Percentiles rank a stretch among this genome's conserved stretches.
phyloP scores from a whole-genome alignment of 768 basidiomycete genomes.

The Harrya chromipes region DNA sequence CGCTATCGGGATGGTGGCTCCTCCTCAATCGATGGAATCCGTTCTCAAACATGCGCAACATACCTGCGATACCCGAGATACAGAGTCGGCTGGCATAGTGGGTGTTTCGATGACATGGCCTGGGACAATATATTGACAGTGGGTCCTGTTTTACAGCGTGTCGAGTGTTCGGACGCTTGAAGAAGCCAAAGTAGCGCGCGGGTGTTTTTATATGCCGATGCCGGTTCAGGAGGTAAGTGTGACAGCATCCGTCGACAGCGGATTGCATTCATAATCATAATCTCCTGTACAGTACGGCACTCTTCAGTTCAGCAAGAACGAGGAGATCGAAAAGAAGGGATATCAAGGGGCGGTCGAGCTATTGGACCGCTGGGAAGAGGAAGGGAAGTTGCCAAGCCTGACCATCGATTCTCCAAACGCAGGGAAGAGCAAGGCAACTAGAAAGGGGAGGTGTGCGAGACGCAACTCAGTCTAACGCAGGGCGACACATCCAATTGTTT shows the following conservation, averaged over 20 bases:
- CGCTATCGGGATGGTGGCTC: constrained; percentile 95
- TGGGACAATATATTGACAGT: too few relatives aligned
- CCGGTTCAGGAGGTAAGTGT: constrained; percentile 82
- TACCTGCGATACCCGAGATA: constrained; percentile 91
- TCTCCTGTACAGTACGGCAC: constrained; percentile 69
- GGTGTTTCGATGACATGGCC: constrained; percentile 29
- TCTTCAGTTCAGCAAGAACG: constrained; percentile 84
- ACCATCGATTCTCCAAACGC: constrained; percentile 57
- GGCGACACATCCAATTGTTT: too few relatives aligned
- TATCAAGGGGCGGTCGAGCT: constrained; percentile 69
- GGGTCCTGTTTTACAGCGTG: constrained; percentile 50
- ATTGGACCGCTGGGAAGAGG: constrained; percentile 74
- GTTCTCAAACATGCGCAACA: constrained; percentile 69
- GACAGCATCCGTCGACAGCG: background rate
- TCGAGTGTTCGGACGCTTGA: constrained; percentile 94
- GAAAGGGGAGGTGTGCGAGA: constrained; percentile 73
- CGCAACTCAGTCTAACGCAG: constrained; percentile 61
- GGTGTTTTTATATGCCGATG: constrained; percentile 90
- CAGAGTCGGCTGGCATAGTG: constrained; percentile 95
- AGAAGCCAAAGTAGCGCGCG: constrained; percentile 88
- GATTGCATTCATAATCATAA: background rate
- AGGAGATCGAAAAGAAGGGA: constrained; percentile 83
- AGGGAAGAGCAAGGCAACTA: constrained; percentile 40
- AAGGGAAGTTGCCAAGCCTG: constrained; percentile 78
- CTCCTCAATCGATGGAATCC: constrained; percentile 92